Conservation (phyloP, 352 stramenopile genomes). For the Globisporangium spiculum region DNA sequence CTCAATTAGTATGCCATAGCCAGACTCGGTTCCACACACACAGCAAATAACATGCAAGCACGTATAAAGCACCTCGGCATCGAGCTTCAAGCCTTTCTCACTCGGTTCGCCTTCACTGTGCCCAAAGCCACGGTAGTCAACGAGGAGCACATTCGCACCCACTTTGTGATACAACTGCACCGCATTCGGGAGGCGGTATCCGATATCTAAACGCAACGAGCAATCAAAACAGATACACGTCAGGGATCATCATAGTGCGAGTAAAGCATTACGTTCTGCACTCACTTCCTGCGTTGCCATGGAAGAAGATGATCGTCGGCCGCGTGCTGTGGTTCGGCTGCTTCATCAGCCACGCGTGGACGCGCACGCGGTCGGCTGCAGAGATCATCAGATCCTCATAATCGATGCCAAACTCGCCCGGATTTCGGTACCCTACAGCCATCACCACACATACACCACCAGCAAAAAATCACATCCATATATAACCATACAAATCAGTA, state of each 20-base stretch:
- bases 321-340: constrained; percentile 48
- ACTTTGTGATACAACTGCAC: constrained; percentile 88
- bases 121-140: constrained; percentile 95
- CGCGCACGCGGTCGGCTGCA: constrained; percentile 73
- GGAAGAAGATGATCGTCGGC: constrained; percentile 94
- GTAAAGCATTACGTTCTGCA: neutral
- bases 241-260: neutral
- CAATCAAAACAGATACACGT: neutral
- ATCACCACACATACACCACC: constrained; percentile 5
- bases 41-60: neutral
- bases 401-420: constrained; percentile 82
- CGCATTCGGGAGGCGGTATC: constrained; percentile 91
- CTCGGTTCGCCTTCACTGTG: constrained; percentile 85
- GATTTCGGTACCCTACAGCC: constrained; percentile 77
- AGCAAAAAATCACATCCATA: neutral
- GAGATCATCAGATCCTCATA: constrained; percentile 90
- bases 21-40: neutral
- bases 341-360: constrained; percentile 93
- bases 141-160: constrained; percentile 87
- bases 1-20: neutral
- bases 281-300: constrained; percentile 92
- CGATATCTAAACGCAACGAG: constrained; percentile 72
- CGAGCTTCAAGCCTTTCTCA: constrained; percentile 89
- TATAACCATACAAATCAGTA: neutral
- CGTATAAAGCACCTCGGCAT: constrained; percentile 73